Conservation (phyloP, 164 flowering plant species). For the Nymphaea thermarum region DNA sequence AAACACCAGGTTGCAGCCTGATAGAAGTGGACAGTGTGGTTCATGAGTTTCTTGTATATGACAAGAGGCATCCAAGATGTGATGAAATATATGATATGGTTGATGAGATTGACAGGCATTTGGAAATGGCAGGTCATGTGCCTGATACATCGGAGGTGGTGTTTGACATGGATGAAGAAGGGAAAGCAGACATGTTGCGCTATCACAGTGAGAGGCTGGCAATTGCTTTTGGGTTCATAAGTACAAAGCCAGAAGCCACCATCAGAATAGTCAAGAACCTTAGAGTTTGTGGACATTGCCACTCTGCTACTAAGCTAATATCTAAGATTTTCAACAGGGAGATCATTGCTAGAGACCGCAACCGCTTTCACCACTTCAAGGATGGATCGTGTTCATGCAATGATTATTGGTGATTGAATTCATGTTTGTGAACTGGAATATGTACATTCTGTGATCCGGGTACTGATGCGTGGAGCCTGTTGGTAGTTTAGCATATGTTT, state of each 20-base stretch:
- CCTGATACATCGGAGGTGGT: slow-evolving; percentile 55
- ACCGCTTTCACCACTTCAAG: slow-evolving; percentile 59
- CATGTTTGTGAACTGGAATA: background rate
- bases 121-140: slow-evolving; percentile 35
- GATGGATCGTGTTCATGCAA: slow-evolving; percentile 56
- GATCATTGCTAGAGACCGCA: slow-evolving; percentile 55
- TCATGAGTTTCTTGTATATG: slow-evolving; percentile 59
- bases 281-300: slow-evolving; percentile 54
- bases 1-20: slow-evolving; percentile 47
- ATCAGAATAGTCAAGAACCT: slow-evolving; percentile 54
- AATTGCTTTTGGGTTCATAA: slow-evolving; percentile 62
- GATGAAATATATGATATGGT: slow-evolving; percentile 41
- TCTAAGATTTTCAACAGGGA: slow-evolving; percentile 59
- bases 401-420: slow-evolving; percentile 41
- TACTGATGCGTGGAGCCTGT: too few species aligned
- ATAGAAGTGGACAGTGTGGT: slow-evolving; percentile 52
- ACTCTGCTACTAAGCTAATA: slow-evolving; percentile 51
- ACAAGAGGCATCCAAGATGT: slow-evolving; percentile 39
- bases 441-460: background rate
- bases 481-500: too few species aligned
- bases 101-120: slow-evolving; percentile 33
- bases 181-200: slow-evolving; percentile 42
- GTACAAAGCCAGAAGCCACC: slow-evolving; percentile 49
- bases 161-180: slow-evolving; percentile 48
- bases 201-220: slow-evolving; percentile 58